These are phyloP conservation scores for Parasarocladium wereldwijsianum DNA, from an alignment of 2,329 filamentous ascomycete genomes.

Conservation along the genomic window DNA sequence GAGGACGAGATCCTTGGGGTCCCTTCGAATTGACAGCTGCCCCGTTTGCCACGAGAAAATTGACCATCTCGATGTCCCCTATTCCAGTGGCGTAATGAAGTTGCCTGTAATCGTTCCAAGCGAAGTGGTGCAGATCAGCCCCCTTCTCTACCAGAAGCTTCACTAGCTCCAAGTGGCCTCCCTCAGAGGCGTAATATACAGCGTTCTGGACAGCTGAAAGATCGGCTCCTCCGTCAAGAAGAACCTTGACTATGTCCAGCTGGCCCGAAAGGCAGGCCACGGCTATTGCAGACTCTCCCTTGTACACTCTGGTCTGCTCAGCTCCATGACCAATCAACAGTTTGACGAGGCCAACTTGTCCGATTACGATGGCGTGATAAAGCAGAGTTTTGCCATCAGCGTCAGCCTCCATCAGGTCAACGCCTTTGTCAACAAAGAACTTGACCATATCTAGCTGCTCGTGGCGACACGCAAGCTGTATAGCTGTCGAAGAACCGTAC, in stretches of 20 bases:
- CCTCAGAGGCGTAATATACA: neutral
- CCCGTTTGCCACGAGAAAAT: neutral
- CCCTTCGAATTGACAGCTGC: neutral
- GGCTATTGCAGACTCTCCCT: neutral
- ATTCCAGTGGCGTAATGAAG: neutral
- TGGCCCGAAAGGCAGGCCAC: neutral
- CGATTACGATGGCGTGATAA: no score
- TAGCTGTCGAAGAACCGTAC: no score
- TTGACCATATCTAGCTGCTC: no score
- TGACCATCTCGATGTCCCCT: neutral
- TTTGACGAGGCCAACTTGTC: no score
- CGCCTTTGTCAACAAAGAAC: no score
- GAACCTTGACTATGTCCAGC: neutral
- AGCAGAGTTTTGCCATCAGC: no score
- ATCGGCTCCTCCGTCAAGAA: neutral
- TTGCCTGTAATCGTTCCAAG: neutral
- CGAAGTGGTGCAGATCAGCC: neutral
- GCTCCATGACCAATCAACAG: neutral
- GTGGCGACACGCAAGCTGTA: no score
- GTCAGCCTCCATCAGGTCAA: no score
- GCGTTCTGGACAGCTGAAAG: neutral
- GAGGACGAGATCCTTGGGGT: no score
- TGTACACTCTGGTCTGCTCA: neutral
- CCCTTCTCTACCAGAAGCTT: neutral
- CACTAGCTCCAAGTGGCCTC: neutral